phyloP scores from a whole-genome alignment of 2,329 filamentous ascomycete genomes.

The Aspergillus ustus region DNA sequence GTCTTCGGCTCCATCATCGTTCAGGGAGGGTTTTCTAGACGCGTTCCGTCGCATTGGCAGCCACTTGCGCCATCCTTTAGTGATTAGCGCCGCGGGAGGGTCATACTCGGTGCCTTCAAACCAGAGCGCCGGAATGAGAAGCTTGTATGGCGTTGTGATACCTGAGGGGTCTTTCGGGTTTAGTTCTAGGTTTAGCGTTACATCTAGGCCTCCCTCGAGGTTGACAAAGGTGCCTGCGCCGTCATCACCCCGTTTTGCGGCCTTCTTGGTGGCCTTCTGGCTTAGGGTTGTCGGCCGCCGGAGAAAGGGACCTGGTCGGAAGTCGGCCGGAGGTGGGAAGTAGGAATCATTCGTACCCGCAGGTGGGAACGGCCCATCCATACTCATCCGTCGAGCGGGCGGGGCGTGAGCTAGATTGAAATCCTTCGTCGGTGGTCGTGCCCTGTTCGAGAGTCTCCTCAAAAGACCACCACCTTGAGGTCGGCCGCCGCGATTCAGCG shows the following conservation, averaged over 20 bases:
- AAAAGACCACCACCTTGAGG: constrained; percentile 48
- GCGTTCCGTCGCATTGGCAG: constrained; percentile 36
- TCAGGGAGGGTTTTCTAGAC: constrained; percentile 23
- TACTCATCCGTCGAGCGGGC: constrained; percentile 39
- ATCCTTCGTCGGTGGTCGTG: constrained; percentile 47
- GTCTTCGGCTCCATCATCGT: constrained; percentile 29
- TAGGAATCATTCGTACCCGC: constrained; percentile 39
- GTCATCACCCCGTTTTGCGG: constrained; percentile 57
- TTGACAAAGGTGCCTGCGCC: constrained; percentile 66
- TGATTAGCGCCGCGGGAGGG: constrained; percentile 38
- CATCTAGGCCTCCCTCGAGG: constrained; percentile 81
- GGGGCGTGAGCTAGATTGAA: constrained; percentile 36
- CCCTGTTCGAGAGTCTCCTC: constrained; percentile 53
- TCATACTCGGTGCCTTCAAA: constrained; percentile 52
- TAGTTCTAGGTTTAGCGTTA: constrained; percentile 88
- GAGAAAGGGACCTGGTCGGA: constrained; percentile 58
- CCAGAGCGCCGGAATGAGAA: constrained; percentile 78
- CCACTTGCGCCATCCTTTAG: constrained; percentile 48
- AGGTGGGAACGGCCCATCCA: constrained; percentile 38
- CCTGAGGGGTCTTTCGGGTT: constrained; percentile 83
- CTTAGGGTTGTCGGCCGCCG: constrained; percentile 73
- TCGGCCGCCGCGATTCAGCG: constrained; percentile 61
- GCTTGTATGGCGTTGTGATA: constrained; percentile 82
- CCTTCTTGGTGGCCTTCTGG: constrained; percentile 63
- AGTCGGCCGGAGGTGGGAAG: constrained; percentile 32